Percentiles rank a stretch among this genome's conserved stretches.
These are phyloP conservation scores for Emmonsiellopsis sp. DNA, from an alignment of 2,329 filamentous ascomycete genomes.

Conservation along the genomic window DNA sequence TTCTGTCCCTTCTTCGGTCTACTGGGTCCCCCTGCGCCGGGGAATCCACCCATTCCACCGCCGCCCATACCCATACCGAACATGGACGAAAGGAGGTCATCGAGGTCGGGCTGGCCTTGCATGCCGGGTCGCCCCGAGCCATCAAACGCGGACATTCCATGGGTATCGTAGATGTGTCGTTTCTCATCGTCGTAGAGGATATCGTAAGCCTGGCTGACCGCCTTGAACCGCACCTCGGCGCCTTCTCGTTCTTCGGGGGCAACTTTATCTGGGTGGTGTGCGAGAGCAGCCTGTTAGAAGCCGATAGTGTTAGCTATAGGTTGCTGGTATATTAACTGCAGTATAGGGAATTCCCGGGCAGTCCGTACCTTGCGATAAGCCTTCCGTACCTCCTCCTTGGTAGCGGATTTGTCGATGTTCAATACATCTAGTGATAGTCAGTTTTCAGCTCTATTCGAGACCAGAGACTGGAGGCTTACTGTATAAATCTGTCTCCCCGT, in stretches of 20 bases:
- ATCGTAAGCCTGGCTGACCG: conserved; percentile 88
- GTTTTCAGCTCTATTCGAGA: background rate
- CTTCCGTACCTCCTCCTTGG: conserved; percentile 79
- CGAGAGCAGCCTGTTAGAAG: conserved; percentile 60
- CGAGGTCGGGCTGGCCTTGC: conserved; percentile 61
- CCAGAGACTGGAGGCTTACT: conserved; percentile 44
- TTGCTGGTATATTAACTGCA: background rate
- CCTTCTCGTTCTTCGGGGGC: conserved; percentile 64
- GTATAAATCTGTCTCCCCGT: conserved; percentile 51
- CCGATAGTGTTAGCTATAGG: conserved; percentile 7
- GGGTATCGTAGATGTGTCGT: conserved; percentile 79
- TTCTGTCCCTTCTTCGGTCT: conserved; percentile 34
- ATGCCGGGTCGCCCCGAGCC: conserved; percentile 56
- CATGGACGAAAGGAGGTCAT: conserved; percentile 91
- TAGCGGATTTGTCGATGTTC: conserved; percentile 61
- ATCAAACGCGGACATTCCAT: conserved; percentile 95
- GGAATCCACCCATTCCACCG: conserved; percentile 47
- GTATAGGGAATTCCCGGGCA: background rate
- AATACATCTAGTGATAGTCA: conserved; percentile 56
- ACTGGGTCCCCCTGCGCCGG: conserved; percentile 40
- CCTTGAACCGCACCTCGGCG: conserved; percentile 87
- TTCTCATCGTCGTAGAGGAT: conserved; percentile 96
- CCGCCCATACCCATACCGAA: conserved; percentile 49
- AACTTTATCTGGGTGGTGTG: conserved; percentile 93
- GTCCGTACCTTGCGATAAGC: conserved; percentile 78